Conservation (phyloP, 345 rosid species). For the Pugionium dolabratum region DNA sequence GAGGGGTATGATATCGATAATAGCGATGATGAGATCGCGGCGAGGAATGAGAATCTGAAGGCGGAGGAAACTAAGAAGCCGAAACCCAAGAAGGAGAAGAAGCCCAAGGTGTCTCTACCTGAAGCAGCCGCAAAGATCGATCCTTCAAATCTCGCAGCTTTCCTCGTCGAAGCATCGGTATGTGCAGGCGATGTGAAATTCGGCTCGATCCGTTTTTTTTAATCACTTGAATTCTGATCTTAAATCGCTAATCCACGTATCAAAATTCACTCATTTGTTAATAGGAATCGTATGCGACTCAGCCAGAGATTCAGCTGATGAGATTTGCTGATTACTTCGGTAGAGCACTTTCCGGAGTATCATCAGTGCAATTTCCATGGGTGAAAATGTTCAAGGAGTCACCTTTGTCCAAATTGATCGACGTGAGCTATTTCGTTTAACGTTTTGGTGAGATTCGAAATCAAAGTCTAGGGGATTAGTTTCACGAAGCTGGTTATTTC, state of each 20-base stretch:
- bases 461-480: neutral
- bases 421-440: slow-evolving; percentile 41
- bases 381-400: slow-evolving; percentile 60
- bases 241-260: neutral
- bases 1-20: slow-evolving; percentile 43
- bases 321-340: slow-evolving; percentile 73
- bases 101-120: slow-evolving; percentile 64
- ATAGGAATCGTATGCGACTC: slow-evolving; percentile 52
- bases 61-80: slow-evolving; percentile 44
- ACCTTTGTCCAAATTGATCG: slow-evolving; percentile 53
- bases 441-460: slow-evolving; percentile 6
- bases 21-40: slow-evolving; percentile 48
- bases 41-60: slow-evolving; percentile 37
- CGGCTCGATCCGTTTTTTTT: slow-evolving; percentile 18
- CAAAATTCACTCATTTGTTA: neutral
- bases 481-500: neutral
- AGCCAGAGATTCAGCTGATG: slow-evolving; percentile 66
- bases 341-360: slow-evolving; percentile 54
- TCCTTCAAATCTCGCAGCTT: slow-evolving; percentile 53
- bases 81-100: slow-evolving; percentile 66
- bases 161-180: slow-evolving; percentile 52
- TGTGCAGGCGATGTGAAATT: slow-evolving; percentile 23
- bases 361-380: slow-evolving; percentile 66
- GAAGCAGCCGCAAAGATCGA: slow-evolving; percentile 70
- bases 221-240: slow-evolving; percentile 9